These are phyloP conservation scores for Didymella keratinophila DNA, from an alignment of 2,329 filamentous ascomycete species.

Conservation along the genomic window DNA sequence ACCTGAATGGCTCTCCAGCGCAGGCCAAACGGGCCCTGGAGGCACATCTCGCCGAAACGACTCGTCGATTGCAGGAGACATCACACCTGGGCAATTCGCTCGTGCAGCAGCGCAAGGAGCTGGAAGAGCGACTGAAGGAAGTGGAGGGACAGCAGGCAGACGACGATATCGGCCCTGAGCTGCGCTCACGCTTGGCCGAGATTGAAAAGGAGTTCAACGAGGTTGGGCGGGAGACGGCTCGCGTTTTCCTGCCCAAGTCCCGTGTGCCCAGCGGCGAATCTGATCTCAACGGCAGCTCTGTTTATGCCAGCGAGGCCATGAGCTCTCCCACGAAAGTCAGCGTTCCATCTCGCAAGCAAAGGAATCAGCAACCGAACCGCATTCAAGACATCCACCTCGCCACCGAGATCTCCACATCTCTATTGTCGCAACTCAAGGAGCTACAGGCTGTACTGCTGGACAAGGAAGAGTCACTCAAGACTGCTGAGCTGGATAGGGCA, in stretches of 20 bases:
- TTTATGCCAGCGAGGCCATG: conserved; percentile 82
- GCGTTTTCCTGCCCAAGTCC: conserved; percentile 84
- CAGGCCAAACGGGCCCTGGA: conserved; percentile 90
- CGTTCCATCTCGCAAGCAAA: conserved; percentile 84
- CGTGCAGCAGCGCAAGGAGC: conserved; percentile 83
- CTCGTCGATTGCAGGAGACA: conserved; percentile 88
- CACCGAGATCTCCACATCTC: conserved; percentile 94
- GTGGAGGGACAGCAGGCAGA: conserved; percentile 76
- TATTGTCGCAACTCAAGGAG: conserved; percentile 92
- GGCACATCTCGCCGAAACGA: conserved; percentile 90
- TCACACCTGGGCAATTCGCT: conserved; percentile 88
- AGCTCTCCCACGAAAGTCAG: conserved; percentile 88
- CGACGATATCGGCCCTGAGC: conserved; percentile 79
- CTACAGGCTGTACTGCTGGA: conserved; percentile 85
- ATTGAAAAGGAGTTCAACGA: conserved; percentile 96
- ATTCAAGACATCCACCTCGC: conserved; percentile 97
- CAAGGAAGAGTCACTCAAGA: conserved; percentile 84
- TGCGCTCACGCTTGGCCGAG: conserved; percentile 82
- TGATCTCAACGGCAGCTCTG: conserved; percentile 46
- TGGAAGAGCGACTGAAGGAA: conserved; percentile 82
- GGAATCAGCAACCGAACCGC: conserved; percentile 87
- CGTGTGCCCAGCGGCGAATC: conserved; percentile 69
- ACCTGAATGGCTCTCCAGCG: conserved; percentile 77
- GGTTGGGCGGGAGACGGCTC: conserved; percentile 85
- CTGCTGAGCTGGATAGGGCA: conserved; percentile 76